Evolutionary conservation across 768 basidiomycete genomes (phyloP).

Genomic region (Naganishia antarctica): DNA sequence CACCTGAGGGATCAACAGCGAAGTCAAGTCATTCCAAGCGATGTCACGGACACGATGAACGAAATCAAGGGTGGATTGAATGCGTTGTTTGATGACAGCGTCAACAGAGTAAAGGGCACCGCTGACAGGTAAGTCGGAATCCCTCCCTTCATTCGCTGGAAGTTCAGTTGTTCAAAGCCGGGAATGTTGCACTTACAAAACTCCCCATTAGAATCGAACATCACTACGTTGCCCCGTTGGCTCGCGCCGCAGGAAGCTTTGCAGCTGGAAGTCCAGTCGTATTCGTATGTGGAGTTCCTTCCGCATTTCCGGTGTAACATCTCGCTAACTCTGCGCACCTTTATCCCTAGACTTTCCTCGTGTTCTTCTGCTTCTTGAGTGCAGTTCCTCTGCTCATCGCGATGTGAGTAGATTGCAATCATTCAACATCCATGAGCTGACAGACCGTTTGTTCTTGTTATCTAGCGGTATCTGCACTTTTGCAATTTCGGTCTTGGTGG

Average conservation of each 20-base stretch:
- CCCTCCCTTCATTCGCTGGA: background rate
- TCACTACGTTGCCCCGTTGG: constrained; percentile 2
- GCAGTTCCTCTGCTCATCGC: constrained; percentile 1
- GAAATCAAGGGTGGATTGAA: constrained; percentile 75
- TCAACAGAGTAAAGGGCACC: constrained; percentile 57
- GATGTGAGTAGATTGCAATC: background rate
- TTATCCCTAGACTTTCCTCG: background rate
- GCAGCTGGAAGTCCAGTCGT: constrained; percentile 5
- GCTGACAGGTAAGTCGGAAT: constrained; percentile 1
- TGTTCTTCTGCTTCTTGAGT: constrained; percentile 4
- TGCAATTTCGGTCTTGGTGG: background rate
- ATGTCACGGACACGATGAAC: constrained; percentile 73
- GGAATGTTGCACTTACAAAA: too few species aligned
- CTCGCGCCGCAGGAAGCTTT: background rate
- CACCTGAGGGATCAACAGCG: constrained; percentile 70
- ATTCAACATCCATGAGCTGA: background rate
- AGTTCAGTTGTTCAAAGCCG: too few species aligned
- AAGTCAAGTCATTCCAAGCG: constrained; percentile 71
- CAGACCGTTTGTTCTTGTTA: background rate
- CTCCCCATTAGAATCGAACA: background rate
- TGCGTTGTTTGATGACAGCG: constrained; percentile 68
- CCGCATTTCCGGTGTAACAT: too few species aligned
- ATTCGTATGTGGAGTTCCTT: constrained; percentile 7
- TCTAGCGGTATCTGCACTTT: background rate
- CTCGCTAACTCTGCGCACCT: too few species aligned